Conservation (phyloP, 73 alveolate species). For the Uronychia binucleata region DNA sequence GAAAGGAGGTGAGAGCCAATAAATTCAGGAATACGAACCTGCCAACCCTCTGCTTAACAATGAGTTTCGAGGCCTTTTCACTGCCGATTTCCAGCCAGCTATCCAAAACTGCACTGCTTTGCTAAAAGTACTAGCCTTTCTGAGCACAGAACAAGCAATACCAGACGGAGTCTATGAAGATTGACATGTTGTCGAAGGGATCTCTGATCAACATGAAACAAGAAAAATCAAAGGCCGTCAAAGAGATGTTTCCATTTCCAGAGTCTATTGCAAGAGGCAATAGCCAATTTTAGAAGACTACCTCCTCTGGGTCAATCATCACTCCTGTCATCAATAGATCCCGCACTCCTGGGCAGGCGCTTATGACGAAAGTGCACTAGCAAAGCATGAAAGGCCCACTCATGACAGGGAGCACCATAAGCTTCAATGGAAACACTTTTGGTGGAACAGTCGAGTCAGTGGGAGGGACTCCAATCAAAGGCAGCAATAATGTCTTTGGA, state of each 20-base stretch:
- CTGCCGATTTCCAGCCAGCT: background rate
- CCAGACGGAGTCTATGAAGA: background rate
- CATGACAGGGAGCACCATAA: background rate
- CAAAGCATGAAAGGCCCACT: background rate
- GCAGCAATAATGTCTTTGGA: background rate
- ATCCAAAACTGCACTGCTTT: background rate
- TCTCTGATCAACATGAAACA: background rate
- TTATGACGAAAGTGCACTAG: background rate
- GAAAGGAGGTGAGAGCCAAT: background rate
- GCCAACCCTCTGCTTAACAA: background rate
- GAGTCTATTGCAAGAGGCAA: background rate
- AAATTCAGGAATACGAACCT: background rate
- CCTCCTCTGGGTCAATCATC: background rate
- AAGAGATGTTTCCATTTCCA: background rate
- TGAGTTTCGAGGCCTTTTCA: background rate
- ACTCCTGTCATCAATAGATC: background rate
- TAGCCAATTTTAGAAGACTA: background rate
- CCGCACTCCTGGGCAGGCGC: background rate
- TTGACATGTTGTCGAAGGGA: background rate
- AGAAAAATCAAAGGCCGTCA: background rate
- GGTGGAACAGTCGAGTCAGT: too few species aligned
- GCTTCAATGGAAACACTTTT: too few species aligned
- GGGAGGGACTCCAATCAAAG: background rate
- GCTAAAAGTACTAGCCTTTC: background rate
- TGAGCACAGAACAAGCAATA: background rate